Evolutionary conservation across 306 rosid genomes (phyloP).

Genomic region (Prunus fruticosa): DNA sequence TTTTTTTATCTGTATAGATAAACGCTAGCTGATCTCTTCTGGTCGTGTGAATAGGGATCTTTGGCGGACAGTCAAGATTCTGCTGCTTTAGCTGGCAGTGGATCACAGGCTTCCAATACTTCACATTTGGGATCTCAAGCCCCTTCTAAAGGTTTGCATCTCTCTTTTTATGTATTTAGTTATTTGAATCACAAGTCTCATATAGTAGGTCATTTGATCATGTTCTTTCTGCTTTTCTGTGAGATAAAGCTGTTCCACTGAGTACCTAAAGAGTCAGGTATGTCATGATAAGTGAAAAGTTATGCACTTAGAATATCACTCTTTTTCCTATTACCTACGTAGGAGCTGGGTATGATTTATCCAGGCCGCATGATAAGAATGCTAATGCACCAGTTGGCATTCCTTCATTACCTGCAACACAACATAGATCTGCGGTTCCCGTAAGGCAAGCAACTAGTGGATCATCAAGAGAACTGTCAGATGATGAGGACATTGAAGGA

Average conservation of each 20-base stretch:
- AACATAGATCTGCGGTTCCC: slow-evolving; percentile 36
- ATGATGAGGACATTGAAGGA: slow-evolving; percentile 85
- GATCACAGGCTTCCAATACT: slow-evolving; percentile 53
- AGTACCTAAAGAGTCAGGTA: slow-evolving; percentile 3
- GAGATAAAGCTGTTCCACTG: background rate
- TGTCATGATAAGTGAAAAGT: slow-evolving; percentile 10
- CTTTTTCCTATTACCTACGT: slow-evolving; percentile 35
- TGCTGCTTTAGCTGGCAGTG: slow-evolving; percentile 42
- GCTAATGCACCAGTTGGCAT: slow-evolving; percentile 38
- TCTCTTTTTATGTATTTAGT: background rate
- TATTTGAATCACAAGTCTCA: background rate
- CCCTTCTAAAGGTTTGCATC: slow-evolving; percentile 60
- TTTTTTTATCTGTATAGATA: slow-evolving; percentile 15
- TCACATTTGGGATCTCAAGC: slow-evolving; percentile 45
- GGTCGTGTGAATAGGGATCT: slow-evolving; percentile 49
- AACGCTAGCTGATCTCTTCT: slow-evolving; percentile 23
- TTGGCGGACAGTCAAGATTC: slow-evolving; percentile 49
- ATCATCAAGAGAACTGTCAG: slow-evolving; percentile 78
- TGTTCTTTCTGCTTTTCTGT: background rate
- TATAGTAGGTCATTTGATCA: background rate
- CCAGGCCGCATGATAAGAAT: slow-evolving; percentile 56
- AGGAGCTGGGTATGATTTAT: slow-evolving; percentile 61
- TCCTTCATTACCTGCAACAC: slow-evolving; percentile 41
- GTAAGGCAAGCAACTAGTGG: slow-evolving; percentile 60
- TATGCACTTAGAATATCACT: slow-evolving; percentile 1